These are phyloP conservation scores for Spergularia azorica DNA, from an alignment of 179 eudicot species.

Conservation along the genomic window DNA sequence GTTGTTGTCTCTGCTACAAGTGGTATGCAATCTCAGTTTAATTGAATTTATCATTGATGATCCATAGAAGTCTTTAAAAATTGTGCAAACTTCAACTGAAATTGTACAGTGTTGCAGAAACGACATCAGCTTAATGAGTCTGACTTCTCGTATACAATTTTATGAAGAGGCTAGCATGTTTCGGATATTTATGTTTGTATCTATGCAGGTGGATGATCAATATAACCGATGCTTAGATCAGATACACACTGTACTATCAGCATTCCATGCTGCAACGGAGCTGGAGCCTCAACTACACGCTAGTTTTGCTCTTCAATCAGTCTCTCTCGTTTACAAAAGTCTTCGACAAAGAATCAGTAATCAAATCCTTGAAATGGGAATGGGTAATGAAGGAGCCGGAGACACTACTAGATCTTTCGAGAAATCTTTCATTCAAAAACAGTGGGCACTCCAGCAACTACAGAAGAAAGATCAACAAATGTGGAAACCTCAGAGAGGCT, in stretches of 20 bases:
- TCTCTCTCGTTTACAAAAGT: slow-evolving; percentile 64
- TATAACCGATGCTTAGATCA: slow-evolving; percentile 80
- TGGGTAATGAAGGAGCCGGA: slow-evolving; percentile 32
- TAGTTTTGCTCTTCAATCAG: slow-evolving; percentile 66
- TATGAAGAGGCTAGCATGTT: no score
- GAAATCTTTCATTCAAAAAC: slow-evolving; percentile 72
- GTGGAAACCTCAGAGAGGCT: slow-evolving; percentile 98
- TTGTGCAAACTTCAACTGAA: no score
- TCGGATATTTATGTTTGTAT: background rate
- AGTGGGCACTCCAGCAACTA: slow-evolving; percentile 90
- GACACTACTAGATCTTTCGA: slow-evolving; percentile 53
- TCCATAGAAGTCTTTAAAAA: no score
- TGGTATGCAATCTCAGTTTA: slow-evolving; percentile 45
- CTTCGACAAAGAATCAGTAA: slow-evolving; percentile 79
- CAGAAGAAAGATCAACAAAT: slow-evolving; percentile 75
- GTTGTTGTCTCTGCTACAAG: slow-evolving; percentile 65
- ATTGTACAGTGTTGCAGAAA: no score
- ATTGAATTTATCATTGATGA: background rate
- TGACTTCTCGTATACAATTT: no score
- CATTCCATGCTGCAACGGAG: slow-evolving; percentile 88
- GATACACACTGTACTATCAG: slow-evolving; percentile 70
- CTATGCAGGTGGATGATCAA: slow-evolving; percentile 68
- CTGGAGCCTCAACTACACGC: slow-evolving; percentile 74
- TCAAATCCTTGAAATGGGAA: slow-evolving; percentile 69
- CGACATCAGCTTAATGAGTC: no score